These are phyloP conservation scores for Aphelidium insulamus DNA, from an alignment of 371 early-diverging fungal species.

Conservation along the genomic window DNA sequence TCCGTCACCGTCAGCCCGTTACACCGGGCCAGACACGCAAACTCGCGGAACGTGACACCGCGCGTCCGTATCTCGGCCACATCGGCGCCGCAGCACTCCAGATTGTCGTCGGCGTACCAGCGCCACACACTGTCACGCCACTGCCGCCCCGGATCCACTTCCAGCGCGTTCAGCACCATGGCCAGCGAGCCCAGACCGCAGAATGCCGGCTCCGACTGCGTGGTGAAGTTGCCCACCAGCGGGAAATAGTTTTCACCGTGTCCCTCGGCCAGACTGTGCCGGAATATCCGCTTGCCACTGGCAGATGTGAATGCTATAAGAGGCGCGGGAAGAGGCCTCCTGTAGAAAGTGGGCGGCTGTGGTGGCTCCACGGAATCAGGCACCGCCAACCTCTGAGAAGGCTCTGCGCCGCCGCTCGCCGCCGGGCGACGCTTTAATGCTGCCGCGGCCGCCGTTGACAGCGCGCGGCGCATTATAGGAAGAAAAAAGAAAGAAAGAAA, in stretches of 20 bases:
- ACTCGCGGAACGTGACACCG: slow-evolving; percentile 73
- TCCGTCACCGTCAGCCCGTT: slow-evolving; percentile 56
- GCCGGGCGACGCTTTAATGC: too few species aligned
- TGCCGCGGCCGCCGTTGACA: too few species aligned
- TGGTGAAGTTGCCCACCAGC: slow-evolving; percentile 66
- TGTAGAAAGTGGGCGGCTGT: too few species aligned
- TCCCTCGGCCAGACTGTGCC: too few species aligned
- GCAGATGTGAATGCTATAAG: too few species aligned
- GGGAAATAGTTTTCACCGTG: slow-evolving; percentile 74
- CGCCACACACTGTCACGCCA: slow-evolving; percentile 89
- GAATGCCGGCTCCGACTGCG: slow-evolving; percentile 71
- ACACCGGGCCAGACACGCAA: slow-evolving; percentile 61
- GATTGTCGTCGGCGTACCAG: slow-evolving; percentile 66
- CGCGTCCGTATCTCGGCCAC: slow-evolving; percentile 50
- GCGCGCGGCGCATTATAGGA: too few species aligned
- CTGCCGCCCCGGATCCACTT: slow-evolving; percentile 58
- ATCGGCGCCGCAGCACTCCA: slow-evolving; percentile 59
- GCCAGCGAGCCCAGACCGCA: slow-evolving; percentile 49
- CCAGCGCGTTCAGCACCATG: slow-evolving; percentile 77
- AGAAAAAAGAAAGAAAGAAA: too few species aligned
- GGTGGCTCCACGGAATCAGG: too few species aligned
- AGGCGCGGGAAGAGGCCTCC: too few species aligned
- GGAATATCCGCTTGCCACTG: too few species aligned
- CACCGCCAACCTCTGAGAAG: too few species aligned
- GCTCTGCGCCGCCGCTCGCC: too few species aligned